Evolutionary conservation across 805 yeast genomes (phyloP).

Genomic region (Yamadazyma philogaea): DNA sequence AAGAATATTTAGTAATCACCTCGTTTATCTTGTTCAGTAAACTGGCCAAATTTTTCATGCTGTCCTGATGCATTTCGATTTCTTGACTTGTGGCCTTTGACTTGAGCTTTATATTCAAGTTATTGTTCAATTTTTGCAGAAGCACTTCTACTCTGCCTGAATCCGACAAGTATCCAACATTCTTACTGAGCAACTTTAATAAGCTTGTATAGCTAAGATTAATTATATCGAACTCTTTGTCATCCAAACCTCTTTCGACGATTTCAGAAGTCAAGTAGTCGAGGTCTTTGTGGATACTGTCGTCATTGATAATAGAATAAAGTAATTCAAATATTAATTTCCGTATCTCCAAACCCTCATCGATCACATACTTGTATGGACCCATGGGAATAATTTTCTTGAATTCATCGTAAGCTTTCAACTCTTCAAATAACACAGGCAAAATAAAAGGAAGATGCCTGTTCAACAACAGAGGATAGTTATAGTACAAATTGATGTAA

Average conservation of each 20-base stretch:
- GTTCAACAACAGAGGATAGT: slow-evolving; percentile 8
- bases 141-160: slow-evolving; percentile 23
- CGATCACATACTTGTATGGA: slow-evolving; percentile 79
- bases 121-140: slow-evolving; percentile 32
- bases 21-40: slow-evolving; percentile 10
- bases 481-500: slow-evolving; percentile 13
- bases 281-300: slow-evolving; percentile 25
- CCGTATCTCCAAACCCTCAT: slow-evolving; percentile 71
- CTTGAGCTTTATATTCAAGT: slow-evolving; percentile 47
- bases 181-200: slow-evolving; percentile 34
- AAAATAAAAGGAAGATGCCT: slow-evolving; percentile 26
- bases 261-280: slow-evolving; percentile 40
- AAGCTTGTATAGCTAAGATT: slow-evolving; percentile 47
- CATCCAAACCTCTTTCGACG: slow-evolving; percentile 51
- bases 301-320: slow-evolving; percentile 46
- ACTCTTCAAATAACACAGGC: slow-evolving; percentile 52
- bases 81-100: slow-evolving; percentile 69
- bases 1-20: slow-evolving; percentile 11
- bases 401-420: slow-evolving; percentile 52
- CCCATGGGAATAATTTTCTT: slow-evolving; percentile 76
- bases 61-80: slow-evolving; percentile 53
- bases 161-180: slow-evolving; percentile 22
- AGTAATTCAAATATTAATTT: slow-evolving; percentile 69
- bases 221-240: slow-evolving; percentile 58
- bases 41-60: slow-evolving; percentile 16